These are phyloP conservation scores for Pseudozyma tsukubaensis DNA, from an alignment of 1,284 basidiomycete genomes.

Conservation along the genomic window DNA sequence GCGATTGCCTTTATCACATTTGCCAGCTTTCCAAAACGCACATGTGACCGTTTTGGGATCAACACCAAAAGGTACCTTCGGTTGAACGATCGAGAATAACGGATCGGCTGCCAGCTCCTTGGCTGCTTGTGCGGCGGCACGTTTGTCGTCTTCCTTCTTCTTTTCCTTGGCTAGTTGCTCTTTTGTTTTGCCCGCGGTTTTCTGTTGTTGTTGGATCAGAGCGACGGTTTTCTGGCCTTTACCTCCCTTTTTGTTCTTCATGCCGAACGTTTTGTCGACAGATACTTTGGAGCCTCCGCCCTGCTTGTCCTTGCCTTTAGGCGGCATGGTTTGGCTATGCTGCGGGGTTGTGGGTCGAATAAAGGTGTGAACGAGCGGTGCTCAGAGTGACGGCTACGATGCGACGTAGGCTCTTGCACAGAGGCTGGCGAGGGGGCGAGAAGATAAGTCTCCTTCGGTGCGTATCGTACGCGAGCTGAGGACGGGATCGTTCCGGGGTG, in stretches of 20 bases:
- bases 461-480: no score
- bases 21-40: conserved; percentile 65
- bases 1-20: conserved; percentile 72
- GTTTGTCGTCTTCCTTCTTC: conserved; percentile 82
- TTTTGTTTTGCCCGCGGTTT: conserved; percentile 78
- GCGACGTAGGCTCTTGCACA: no score
- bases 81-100: conserved; percentile 68
- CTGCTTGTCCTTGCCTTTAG: conserved; percentile 59
- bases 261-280: conserved; percentile 75
- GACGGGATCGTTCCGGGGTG: no score
- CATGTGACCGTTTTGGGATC: conserved; percentile 68
- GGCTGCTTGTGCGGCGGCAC: conserved; percentile 85
- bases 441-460: no score
- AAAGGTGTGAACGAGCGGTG: not conserved
- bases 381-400: not conserved
- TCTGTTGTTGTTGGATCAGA: conserved; percentile 79
- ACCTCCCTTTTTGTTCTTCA: conserved; percentile 90
- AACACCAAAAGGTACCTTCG: conserved; percentile 91
- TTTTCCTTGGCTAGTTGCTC: conserved; percentile 80
- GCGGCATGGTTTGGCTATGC: conserved; percentile 54
- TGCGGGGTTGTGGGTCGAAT: not conserved
- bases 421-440: no score
- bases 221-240: conserved; percentile 89
- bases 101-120: conserved; percentile 72
- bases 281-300: conserved; percentile 72